A percentile compares a stretch with the other conserved stretches of the same genome.
Conservation (phyloP, 331 rosid genomes). For the Malus hybrid region DNA sequence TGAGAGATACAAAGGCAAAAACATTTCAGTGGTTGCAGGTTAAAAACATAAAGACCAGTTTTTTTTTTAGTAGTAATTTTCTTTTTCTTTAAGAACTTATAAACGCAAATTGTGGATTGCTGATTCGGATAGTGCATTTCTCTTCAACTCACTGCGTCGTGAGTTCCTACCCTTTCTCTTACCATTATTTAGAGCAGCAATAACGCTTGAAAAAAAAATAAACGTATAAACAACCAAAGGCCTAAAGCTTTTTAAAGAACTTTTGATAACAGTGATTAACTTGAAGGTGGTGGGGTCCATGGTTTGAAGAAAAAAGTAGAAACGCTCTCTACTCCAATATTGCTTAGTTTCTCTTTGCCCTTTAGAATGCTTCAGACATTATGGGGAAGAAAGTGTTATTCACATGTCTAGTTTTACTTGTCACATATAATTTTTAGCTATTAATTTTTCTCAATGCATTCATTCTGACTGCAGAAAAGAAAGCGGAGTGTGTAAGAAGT, state of each 20-base stretch:
- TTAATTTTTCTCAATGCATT: too few species aligned
- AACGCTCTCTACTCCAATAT: neutral
- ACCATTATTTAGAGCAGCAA: too few species aligned
- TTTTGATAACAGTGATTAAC: slow-evolving; percentile 25
- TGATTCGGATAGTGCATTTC: too few species aligned
- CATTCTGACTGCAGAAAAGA: too few species aligned
- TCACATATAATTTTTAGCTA: too few species aligned
- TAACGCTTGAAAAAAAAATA: neutral
- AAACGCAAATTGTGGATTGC: too few species aligned
- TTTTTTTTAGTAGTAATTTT: neutral
- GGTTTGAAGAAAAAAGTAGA: slow-evolving; percentile 19
- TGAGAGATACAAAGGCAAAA: slow-evolving; percentile 84
- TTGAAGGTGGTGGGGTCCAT: slow-evolving; percentile 71
- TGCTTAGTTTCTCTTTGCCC: slow-evolving; percentile 43
- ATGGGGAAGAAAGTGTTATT: neutral
- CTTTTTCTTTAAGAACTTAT: neutral
- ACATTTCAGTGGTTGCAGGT: slow-evolving; percentile 97
- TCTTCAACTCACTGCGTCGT: too few species aligned
- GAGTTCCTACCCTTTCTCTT: too few species aligned
- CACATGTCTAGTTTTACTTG: too few species aligned
- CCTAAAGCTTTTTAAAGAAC: slow-evolving; percentile 15
- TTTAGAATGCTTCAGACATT: slow-evolving; percentile 40
- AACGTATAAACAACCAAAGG: neutral
- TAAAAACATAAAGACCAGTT: neutral
- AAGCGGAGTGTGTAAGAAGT: too few species aligned